Evolutionary conservation across 768 basidiomycete species (phyloP).

Genomic region (Pleurotus ostreatus): DNA sequence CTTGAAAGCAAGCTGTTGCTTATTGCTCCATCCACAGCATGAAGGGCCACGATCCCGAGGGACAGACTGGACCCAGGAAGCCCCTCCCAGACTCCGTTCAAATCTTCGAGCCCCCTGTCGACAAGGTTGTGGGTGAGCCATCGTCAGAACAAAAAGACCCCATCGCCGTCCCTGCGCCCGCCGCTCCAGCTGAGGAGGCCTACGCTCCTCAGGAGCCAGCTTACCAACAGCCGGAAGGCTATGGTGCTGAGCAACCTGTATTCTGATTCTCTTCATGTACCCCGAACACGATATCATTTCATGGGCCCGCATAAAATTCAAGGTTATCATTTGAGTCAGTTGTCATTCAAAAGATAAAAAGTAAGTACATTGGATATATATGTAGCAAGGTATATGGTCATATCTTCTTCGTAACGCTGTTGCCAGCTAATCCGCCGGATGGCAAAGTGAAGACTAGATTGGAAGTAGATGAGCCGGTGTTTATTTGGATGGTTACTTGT

Average conservation of each 20-base stretch:
- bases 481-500: conserved; percentile 32
- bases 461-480: conserved; percentile 19
- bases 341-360: conserved; percentile 11
- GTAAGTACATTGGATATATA: conserved; percentile 11
- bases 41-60: conserved; percentile 95
- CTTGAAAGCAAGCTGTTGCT: neutral
- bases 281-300: too few species aligned
- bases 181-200: conserved; percentile 49
- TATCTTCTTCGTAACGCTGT: conserved; percentile 32
- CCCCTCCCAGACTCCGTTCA: conserved; percentile 94
- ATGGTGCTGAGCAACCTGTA: conserved; percentile 41
- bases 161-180: conserved; percentile 42
- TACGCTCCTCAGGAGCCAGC: conserved; percentile 39
- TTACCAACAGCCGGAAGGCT: conserved; percentile 37
- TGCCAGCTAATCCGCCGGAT: conserved; percentile 44
- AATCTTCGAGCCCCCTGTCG: conserved; percentile 84
- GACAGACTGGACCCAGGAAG: conserved; percentile 82
- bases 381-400: neutral
- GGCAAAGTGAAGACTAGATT: conserved; percentile 39
- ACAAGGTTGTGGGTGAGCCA: conserved; percentile 87
- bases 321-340: neutral
- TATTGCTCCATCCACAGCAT: conserved; percentile 51
- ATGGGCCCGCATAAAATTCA: too few species aligned
- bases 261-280: conserved; percentile 46
- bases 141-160: conserved; percentile 87